These are phyloP conservation scores for Colletotrichum simmondsii DNA, from an alignment of 2,329 filamentous ascomycete species.

Conservation along the genomic window DNA sequence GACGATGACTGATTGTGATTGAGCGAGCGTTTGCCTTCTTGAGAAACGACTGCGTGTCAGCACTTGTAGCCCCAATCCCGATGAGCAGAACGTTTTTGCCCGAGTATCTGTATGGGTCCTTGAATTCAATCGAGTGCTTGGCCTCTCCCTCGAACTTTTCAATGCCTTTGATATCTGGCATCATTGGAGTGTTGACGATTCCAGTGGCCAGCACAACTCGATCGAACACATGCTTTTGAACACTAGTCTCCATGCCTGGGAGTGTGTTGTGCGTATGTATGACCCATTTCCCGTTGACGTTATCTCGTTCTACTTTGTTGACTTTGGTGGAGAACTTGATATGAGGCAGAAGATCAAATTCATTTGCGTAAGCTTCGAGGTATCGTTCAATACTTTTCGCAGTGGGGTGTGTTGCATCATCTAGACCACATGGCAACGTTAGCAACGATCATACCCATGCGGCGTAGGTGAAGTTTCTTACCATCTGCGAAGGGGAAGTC, in stretches of 20 bases:
- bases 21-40: conserved; percentile 24
- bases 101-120: conserved; percentile 25
- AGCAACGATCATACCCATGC: background rate
- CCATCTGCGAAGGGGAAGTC: conserved; percentile 29
- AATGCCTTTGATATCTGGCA: conserved; percentile 26
- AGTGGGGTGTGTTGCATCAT: conserved; percentile 40
- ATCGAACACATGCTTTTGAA: conserved; percentile 15
- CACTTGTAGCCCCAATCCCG: conserved; percentile 81
- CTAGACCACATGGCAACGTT: conserved; percentile 14
- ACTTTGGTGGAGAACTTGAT: conserved; percentile 36
- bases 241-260: background rate
- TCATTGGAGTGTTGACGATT: conserved; percentile 18
- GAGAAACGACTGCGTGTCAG: conserved; percentile 60
- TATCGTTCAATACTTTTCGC: conserved; percentile 46
- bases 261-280: background rate
- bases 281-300: conserved; percentile 7
- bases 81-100: conserved; percentile 74
- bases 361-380: conserved; percentile 51
- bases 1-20: conserved; percentile 30
- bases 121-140: conserved; percentile 33
- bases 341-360: conserved; percentile 49
- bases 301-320: conserved; percentile 18
- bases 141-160: conserved; percentile 34
- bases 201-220: conserved; percentile 31
- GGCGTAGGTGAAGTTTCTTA: background rate